A percentile compares a stretch with the other conserved stretches of the same genome.
phyloP scores from a whole-genome alignment of 805 yeast genomes.

The Candida montana region DNA sequence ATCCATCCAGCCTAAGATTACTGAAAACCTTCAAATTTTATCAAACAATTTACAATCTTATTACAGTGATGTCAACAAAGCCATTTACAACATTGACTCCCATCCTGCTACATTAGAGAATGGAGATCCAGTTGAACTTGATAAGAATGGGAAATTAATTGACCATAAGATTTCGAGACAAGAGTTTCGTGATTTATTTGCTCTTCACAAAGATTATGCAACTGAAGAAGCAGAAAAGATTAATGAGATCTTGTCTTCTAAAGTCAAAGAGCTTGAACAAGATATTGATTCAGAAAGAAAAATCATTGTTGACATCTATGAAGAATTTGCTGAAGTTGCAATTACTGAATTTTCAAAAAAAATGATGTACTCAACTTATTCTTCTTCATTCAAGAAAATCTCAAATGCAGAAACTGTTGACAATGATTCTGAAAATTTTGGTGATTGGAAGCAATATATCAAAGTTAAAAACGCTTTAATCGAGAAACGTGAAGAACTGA shows the following conservation, averaged over 20 bases:
- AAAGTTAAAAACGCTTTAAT: conserved; percentile 50
- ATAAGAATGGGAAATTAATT: conserved; percentile 29
- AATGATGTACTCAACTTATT: conserved; percentile 36
- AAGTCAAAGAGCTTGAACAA: conserved; percentile 30
- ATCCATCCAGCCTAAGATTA: conserved; percentile 27
- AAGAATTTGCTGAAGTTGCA: conserved; percentile 67
- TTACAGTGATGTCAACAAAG: conserved; percentile 27
- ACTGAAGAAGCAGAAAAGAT: conserved; percentile 28
- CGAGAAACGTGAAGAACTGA: conserved; percentile 48
- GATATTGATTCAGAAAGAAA: conserved; percentile 34
- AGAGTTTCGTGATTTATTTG: conserved; percentile 39
- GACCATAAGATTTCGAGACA: conserved; percentile 39
- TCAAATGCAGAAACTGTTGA: conserved; percentile 10
- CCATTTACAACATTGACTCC: conserved; percentile 35
- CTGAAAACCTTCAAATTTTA: conserved; percentile 30
- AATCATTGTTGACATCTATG: conserved; percentile 57
- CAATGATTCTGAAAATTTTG: conserved; percentile 35
- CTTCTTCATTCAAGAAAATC: conserved; percentile 20
- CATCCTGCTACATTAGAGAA: conserved; percentile 27
- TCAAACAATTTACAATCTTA: conserved; percentile 23
- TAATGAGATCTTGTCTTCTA: conserved; percentile 26
- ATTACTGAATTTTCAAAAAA: conserved; percentile 59
- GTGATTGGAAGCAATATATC: conserved; percentile 59
- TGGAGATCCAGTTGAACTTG: conserved; percentile 30
- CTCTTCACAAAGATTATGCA: conserved; percentile 27